Evolutionary conservation across 2,329 filamentous ascomycete genomes (phyloP).

Genomic region (Aspergillus intermedius): DNA sequence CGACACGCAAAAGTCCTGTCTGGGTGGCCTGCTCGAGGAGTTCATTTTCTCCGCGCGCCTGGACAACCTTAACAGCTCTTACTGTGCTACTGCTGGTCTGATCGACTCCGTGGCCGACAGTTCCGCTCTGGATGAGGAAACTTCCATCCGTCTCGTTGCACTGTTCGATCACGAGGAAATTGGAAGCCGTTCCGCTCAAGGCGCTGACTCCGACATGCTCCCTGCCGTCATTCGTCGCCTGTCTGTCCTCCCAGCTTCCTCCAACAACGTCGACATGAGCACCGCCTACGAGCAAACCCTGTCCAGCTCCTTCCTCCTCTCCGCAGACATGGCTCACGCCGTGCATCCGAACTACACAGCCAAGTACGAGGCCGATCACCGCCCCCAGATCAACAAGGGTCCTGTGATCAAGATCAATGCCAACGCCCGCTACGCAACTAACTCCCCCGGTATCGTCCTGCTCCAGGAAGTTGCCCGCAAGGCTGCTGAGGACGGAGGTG

Average conservation of each 20-base stretch:
- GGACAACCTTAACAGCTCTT: slow-evolving; percentile 95
- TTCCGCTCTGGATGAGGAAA: slow-evolving; percentile 64
- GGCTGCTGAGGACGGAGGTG: slow-evolving; percentile 47
- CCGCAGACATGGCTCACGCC: slow-evolving; percentile 95
- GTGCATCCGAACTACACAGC: slow-evolving; percentile 89
- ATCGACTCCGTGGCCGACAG: slow-evolving; percentile 66
- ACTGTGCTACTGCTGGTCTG: slow-evolving; percentile 79
- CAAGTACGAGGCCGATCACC: slow-evolving; percentile 88
- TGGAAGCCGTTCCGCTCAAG: slow-evolving; percentile 84
- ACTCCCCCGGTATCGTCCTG: slow-evolving; percentile 88
- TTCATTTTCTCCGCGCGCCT: slow-evolving; percentile 93
- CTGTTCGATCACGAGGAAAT: slow-evolving; percentile 99
- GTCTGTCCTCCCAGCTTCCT: slow-evolving; percentile 64
- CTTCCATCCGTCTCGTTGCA: slow-evolving; percentile 79
- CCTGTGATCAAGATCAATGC: slow-evolving; percentile 98
- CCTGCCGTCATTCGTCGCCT: slow-evolving; percentile 81
- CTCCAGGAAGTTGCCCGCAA: slow-evolving; percentile 77
- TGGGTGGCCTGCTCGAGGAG: slow-evolving; percentile 87
- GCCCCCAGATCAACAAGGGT: slow-evolving; percentile 92
- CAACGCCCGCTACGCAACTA: slow-evolving; percentile 94
- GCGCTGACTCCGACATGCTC: slow-evolving; percentile 85
- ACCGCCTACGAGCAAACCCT: slow-evolving; percentile 93
- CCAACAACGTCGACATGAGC: slow-evolving; percentile 54
- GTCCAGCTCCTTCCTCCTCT: slow-evolving; percentile 84
- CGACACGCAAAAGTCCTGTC: slow-evolving; percentile 82